phyloP scores from a whole-genome alignment of 257 asterid genomes.

The Plantago major region DNA sequence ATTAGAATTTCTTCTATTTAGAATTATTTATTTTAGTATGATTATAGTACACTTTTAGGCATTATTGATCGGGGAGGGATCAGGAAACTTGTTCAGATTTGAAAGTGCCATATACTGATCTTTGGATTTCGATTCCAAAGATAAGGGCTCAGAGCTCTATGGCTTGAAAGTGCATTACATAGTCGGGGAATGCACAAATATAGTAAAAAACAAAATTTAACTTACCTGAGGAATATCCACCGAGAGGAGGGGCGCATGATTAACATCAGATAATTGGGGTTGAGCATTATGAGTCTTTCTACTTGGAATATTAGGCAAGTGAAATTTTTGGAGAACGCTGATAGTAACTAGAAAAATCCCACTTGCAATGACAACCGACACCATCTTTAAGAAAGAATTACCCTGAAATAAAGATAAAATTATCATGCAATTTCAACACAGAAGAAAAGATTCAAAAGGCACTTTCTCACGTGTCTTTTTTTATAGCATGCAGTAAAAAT shows the following conservation, averaged over 20 bases:
- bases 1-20: too few relatives aligned
- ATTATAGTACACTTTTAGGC: too few relatives aligned
- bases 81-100: too few relatives aligned
- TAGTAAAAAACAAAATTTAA: not conserved
- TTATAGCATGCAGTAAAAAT: not conserved
- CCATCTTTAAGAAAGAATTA: conserved; percentile 43
- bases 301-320: conserved; percentile 41
- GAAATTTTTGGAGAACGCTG: conserved; percentile 43
- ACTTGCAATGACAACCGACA: conserved; percentile 48
- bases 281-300: conserved; percentile 32
- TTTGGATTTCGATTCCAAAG: too few relatives aligned
- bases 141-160: too few relatives aligned
- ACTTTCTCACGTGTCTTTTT: not conserved
- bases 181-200: too few relatives aligned
- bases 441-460: not conserved
- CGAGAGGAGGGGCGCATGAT: conserved; percentile 30
- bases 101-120: too few relatives aligned
- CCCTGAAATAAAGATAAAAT: conserved; percentile 46
- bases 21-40: too few relatives aligned
- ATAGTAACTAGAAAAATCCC: conserved; percentile 60
- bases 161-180: too few relatives aligned
- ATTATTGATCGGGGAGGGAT: too few relatives aligned
- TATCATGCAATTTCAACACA: conserved; percentile 11
- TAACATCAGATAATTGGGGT: conserved; percentile 30
- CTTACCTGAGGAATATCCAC: conserved; percentile 51